These are phyloP conservation scores for Penicillium verrucosum DNA, from an alignment of 2,329 filamentous ascomycete genomes.

Conservation along the genomic window DNA sequence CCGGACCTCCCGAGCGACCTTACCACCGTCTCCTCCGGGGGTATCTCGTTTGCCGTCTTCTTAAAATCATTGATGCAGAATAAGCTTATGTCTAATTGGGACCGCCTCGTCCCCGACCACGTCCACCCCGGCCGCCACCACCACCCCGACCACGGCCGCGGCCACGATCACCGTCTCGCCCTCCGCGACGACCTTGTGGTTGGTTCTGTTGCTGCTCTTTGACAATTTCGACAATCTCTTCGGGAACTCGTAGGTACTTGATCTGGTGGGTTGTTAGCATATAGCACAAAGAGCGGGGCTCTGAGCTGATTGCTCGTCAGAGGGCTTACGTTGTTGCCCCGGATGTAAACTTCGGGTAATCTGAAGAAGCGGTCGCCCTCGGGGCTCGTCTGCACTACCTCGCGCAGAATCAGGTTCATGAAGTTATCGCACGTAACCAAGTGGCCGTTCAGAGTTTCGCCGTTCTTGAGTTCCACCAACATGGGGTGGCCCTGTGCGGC, in stretches of 20 bases:
- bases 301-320: background rate
- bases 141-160: conserved; percentile 44
- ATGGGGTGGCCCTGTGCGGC: conserved; percentile 97
- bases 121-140: conserved; percentile 30
- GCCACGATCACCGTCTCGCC: conserved; percentile 34
- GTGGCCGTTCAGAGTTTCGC: conserved; percentile 95
- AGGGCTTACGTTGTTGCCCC: conserved; percentile 85
- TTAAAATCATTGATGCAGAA: conserved; percentile 16
- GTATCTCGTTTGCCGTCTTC: conserved; percentile 35
- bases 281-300: background rate
- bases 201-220: conserved; percentile 86
- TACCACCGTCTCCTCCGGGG: conserved; percentile 28
- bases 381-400: conserved; percentile 93
- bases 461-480: conserved; percentile 95
- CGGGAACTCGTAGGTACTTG: conserved; percentile 93
- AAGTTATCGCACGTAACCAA: conserved; percentile 96
- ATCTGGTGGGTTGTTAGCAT: conserved; percentile 59
- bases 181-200: conserved; percentile 42
- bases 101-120: conserved; percentile 44
- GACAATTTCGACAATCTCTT: conserved; percentile 92
- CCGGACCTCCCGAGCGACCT: conserved; percentile 29
- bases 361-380: conserved; percentile 93
- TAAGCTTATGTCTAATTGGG: conserved; percentile 17
- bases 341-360: conserved; percentile 90
- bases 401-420: conserved; percentile 98